Percentiles rank a stretch among this genome's conserved stretches.
These are phyloP conservation scores for Stygiomarasmius scandens DNA, from an alignment of 1,284 basidiomycete species.

Conservation along the genomic window DNA sequence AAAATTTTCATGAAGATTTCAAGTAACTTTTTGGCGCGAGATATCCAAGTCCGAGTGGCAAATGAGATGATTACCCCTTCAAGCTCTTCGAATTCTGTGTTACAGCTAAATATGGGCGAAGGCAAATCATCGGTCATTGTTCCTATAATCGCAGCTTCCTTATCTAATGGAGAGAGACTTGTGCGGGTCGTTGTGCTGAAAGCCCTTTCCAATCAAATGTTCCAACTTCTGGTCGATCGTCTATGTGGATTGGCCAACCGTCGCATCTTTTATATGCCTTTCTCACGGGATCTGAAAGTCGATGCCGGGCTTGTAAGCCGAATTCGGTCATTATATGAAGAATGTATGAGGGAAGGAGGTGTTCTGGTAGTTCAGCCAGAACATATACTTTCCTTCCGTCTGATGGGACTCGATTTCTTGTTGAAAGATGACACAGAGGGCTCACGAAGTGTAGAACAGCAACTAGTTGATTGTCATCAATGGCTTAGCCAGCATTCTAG, in stretches of 20 bases:
- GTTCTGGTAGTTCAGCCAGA: conserved; percentile 54
- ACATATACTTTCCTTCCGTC: conserved; percentile 52
- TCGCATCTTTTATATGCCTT: conserved; percentile 52
- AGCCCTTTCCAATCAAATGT: conserved; percentile 45
- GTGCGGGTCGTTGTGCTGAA: conserved; percentile 52
- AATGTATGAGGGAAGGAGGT: conserved; percentile 42
- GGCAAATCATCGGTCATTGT: conserved; percentile 60
- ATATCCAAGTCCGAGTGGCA: conserved; percentile 44
- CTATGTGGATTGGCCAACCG: conserved; percentile 46
- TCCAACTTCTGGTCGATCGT: conserved; percentile 46
- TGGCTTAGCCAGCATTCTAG: conserved; percentile 10
- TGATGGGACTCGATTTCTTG: conserved; percentile 42
- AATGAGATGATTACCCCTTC: conserved; percentile 51
- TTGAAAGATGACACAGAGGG: no score
- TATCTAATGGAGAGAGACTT: conserved; percentile 45
- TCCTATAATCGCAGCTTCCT: conserved; percentile 40
- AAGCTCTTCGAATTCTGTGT: conserved; percentile 35
- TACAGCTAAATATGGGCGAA: conserved; percentile 64
- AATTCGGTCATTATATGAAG: conserved; percentile 34
- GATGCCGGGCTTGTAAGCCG: conserved; percentile 20
- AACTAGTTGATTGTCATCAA: neutral
- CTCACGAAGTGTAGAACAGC: conserved; percentile 10
- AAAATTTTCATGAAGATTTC: conserved; percentile 50
- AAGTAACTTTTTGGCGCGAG: conserved; percentile 41
- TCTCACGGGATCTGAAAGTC: conserved; percentile 42